Evolutionary conservation across 768 basidiomycete species (phyloP).

Genomic region (Agaricus sinodeliciosus): DNA sequence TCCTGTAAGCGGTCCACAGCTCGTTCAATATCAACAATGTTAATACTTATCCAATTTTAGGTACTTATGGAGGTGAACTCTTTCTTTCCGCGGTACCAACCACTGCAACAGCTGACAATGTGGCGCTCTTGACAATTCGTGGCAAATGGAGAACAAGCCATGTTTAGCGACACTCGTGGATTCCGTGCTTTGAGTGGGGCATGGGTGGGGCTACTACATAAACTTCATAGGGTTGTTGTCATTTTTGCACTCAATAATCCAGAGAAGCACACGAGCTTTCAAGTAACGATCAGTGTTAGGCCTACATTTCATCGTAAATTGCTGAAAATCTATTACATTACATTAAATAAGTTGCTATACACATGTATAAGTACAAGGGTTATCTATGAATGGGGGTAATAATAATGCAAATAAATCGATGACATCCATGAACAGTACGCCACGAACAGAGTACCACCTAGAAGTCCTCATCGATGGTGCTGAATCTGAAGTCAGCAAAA

Average conservation of each 20-base stretch:
- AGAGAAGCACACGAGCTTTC: not conserved
- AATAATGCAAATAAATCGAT: constrained; percentile 4
- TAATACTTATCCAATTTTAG: no score
- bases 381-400: not conserved
- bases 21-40: not conserved
- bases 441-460: constrained; percentile 11
- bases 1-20: no score
- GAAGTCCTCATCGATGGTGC: constrained; percentile 30
- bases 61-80: no score
- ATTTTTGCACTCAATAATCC: not conserved
- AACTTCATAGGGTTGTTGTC: not conserved
- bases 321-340: not conserved
- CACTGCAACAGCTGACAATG: not conserved
- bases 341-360: constrained; percentile 1
- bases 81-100: not conserved
- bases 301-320: not conserved
- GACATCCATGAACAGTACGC: constrained; percentile 6
- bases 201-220: no score
- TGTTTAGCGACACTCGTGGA: no score
- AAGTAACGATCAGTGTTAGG: no score
- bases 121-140: not conserved
- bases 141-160: no score
- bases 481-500: constrained; percentile 13
- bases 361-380: constrained; percentile 9
- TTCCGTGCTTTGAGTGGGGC: no score